phyloP scores from a whole-genome alignment of 2,329 filamentous ascomycete genomes.

The Colletotrichum sp. region DNA sequence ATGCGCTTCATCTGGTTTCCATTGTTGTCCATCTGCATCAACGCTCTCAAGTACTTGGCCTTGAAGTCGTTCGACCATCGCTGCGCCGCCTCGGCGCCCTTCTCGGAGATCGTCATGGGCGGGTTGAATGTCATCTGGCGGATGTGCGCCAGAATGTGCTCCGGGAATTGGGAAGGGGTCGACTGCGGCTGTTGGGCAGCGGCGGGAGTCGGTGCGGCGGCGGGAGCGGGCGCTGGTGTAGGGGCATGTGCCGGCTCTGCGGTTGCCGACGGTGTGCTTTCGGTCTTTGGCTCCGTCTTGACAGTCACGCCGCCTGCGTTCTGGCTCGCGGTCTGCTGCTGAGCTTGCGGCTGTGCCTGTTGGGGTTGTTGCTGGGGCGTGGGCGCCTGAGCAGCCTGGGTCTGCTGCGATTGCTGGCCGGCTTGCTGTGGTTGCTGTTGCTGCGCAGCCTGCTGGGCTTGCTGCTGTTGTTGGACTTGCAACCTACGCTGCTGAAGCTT shows the following conservation, averaged over 20 bases:
- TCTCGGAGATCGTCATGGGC: slow-evolving; percentile 44
- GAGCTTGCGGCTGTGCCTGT: slow-evolving; percentile 19
- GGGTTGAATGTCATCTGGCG: slow-evolving; percentile 52
- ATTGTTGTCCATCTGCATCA: slow-evolving; percentile 54
- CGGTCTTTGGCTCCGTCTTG: slow-evolving; percentile 14
- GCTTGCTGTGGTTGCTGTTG: not conserved
- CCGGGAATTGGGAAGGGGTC: slow-evolving; percentile 38
- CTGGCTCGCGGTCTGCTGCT: slow-evolving; percentile 18
- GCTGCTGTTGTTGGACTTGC: slow-evolving; percentile 38
- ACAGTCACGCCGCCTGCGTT: slow-evolving; percentile 1
- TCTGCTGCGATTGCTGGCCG: slow-evolving; percentile 19
- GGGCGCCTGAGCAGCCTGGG: slow-evolving; percentile 20
- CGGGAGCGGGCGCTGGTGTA: not conserved
- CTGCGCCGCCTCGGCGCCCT: slow-evolving; percentile 43
- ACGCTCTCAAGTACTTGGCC: slow-evolving; percentile 49
- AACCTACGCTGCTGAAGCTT: slow-evolving; percentile 51
- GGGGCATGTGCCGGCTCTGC: slow-evolving; percentile 13
- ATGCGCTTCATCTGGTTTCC: slow-evolving; percentile 45
- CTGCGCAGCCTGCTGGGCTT: slow-evolving; percentile 28
- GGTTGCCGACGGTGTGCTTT: not conserved
- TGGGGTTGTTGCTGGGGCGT: slow-evolving; percentile 27
- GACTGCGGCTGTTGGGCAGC: slow-evolving; percentile 24
- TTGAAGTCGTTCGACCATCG: slow-evolving; percentile 56
- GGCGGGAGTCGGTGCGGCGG: slow-evolving; percentile 1
- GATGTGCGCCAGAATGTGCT: slow-evolving; percentile 52